Conservation (phyloP, 495 filamentous ascomycete genomes). For the Hypoxylon subgilvum region DNA sequence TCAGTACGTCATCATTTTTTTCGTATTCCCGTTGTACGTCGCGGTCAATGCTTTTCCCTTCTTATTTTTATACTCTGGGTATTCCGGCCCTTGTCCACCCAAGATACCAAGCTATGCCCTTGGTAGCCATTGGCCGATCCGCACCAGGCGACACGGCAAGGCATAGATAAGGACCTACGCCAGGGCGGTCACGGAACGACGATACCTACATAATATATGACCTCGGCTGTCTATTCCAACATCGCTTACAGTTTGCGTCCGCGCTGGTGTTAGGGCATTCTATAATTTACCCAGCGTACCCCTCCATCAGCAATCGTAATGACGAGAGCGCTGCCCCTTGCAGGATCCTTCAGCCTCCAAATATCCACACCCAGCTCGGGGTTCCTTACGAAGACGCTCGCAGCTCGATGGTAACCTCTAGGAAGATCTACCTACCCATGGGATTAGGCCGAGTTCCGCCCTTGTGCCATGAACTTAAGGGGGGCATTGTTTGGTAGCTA, state of each 20-base stretch:
- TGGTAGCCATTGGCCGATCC: background rate
- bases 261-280: background rate
- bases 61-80: conserved; percentile 12
- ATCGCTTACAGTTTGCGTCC: background rate
- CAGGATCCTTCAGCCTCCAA: conserved; percentile 32
- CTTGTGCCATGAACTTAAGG: conserved; percentile 3
- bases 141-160: conserved; percentile 1
- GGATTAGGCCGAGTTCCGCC: background rate
- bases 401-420: background rate
- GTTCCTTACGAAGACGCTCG: background rate
- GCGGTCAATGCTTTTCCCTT: background rate
- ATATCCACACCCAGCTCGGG: conserved; percentile 13
- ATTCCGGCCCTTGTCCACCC: background rate
- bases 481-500: background rate
- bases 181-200: background rate
- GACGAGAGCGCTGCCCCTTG: conserved; percentile 27
- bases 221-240: background rate
- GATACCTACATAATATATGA: too few species aligned
- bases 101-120: background rate
- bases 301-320: conserved; percentile 14
- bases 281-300: conserved; percentile 7
- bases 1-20: background rate
- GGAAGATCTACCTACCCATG: conserved; percentile 4
- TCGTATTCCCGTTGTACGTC: background rate
- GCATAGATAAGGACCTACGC: too few species aligned